phyloP scores from a whole-genome alignment of 2,329 filamentous ascomycete species.

The Fusarium phyllophilum region DNA sequence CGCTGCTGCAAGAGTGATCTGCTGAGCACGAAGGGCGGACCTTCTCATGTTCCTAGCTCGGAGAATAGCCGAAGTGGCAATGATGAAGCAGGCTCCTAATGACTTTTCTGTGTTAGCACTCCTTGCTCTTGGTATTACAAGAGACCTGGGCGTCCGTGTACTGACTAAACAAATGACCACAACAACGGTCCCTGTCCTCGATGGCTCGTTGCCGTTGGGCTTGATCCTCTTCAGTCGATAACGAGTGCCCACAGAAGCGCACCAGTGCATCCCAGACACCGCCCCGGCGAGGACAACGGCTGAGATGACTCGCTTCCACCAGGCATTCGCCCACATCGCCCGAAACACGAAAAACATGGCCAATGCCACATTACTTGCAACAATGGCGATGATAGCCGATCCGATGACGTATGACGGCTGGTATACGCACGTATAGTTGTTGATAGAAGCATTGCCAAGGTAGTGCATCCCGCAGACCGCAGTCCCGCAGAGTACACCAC shows the following conservation, averaged over 20 bases:
- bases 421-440: conserved; percentile 78
- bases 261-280: conserved; percentile 91
- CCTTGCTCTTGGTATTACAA: background rate
- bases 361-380: conserved; percentile 75
- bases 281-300: conserved; percentile 76
- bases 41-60: conserved; percentile 63
- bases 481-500: conserved; percentile 76
- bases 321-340: conserved; percentile 79
- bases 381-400: conserved; percentile 76
- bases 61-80: conserved; percentile 65
- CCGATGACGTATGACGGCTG: conserved; percentile 69
- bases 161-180: conserved; percentile 77
- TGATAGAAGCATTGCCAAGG: conserved; percentile 83
- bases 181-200: conserved; percentile 74
- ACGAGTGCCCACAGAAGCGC: conserved; percentile 74
- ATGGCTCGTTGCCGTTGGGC: conserved; percentile 52
- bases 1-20: conserved; percentile 68
- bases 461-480: conserved; percentile 90
- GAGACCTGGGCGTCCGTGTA: conserved; percentile 4
- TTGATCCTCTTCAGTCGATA: conserved; percentile 67
- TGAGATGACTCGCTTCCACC: conserved; percentile 77
- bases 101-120: conserved; percentile 56
- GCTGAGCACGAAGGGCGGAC: conserved; percentile 68
- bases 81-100: conserved; percentile 67
- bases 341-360: conserved; percentile 81